phyloP scores from a whole-genome alignment of 208 protist species.

The Eutreptiella sp. region DNA sequence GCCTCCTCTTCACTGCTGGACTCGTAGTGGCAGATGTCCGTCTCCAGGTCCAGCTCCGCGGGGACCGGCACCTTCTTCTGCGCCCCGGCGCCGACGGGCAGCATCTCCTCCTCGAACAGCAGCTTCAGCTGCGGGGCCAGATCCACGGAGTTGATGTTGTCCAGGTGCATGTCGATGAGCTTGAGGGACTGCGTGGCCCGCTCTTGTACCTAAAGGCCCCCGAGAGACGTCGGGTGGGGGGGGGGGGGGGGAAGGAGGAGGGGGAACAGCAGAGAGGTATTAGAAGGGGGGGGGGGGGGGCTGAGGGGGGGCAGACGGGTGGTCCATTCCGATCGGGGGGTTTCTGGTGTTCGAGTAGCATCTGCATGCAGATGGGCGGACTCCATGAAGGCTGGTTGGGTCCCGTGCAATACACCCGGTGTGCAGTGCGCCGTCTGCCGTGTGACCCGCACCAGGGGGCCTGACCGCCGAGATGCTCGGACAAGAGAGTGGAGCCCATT shows the following conservation, averaged over 20 bases:
- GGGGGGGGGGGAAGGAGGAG: conserved; percentile 24
- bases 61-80: conserved; percentile 48
- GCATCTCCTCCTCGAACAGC: conserved; percentile 48
- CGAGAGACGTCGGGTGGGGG: conserved; percentile 28
- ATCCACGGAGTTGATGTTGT: neutral
- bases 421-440: too few relatives aligned
- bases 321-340: too few relatives aligned
- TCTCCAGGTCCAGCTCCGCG: conserved; percentile 44
- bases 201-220: neutral
- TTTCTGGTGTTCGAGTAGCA: too few relatives aligned
- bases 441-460: too few relatives aligned
- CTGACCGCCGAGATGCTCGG: too few relatives aligned
- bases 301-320: neutral
- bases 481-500: too few relatives aligned
- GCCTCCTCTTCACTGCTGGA: neutral
- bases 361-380: too few relatives aligned
- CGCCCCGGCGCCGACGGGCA: conserved; percentile 48
- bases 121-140: conserved; percentile 7
- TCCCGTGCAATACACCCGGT: too few relatives aligned
- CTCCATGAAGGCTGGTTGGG: too few relatives aligned
- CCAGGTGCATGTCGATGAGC: neutral
- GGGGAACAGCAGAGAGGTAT: neutral
- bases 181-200: conserved; percentile 19
- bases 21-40: neutral
- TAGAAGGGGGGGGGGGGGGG: neutral